These are phyloP conservation scores for Neurospora sp. DNA, from an alignment of 495 filamentous ascomycete species.

Conservation along the genomic window DNA sequence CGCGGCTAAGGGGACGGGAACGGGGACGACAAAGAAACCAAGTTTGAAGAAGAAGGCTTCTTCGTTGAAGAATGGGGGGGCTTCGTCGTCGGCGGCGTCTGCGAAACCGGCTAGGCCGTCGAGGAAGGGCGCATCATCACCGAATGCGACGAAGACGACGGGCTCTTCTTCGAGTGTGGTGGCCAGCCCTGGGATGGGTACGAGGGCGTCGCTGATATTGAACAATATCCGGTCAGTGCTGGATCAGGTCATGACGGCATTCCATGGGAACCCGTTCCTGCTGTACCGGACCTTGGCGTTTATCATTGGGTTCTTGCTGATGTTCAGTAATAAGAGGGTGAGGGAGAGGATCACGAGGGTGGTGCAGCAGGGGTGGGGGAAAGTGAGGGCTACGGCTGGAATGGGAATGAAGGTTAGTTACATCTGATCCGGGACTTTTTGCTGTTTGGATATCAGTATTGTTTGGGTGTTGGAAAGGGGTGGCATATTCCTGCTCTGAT, in stretches of 20 bases:
- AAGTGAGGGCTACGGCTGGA: conserved; percentile 73
- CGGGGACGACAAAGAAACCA: not conserved
- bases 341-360: conserved; percentile 63
- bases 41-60: not conserved
- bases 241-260: conserved; percentile 47
- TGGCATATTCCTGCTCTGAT: not conserved
- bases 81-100: conserved; percentile 3
- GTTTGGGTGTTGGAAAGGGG: not conserved
- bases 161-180: conserved; percentile 23
- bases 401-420: conserved; percentile 99
- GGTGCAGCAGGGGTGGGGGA: conserved; percentile 64
- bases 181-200: conserved; percentile 32
- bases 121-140: conserved; percentile 22
- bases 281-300: conserved; percentile 71
- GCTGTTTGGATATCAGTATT: not conserved
- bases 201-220: conserved; percentile 39
- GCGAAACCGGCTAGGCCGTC: conserved; percentile 38
- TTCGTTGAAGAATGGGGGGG: conserved; percentile 1
- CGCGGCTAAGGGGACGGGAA: not conserved
- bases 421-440: conserved; percentile 34
- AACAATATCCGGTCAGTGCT: conserved; percentile 50
- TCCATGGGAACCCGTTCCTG: conserved; percentile 63
- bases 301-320: conserved; percentile 65
- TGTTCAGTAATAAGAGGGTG: conserved; percentile 64
- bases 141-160: conserved; percentile 19